These are phyloP conservation scores for Candida sojae DNA, from an alignment of 1,139 yeast species.

Conservation along the genomic window DNA sequence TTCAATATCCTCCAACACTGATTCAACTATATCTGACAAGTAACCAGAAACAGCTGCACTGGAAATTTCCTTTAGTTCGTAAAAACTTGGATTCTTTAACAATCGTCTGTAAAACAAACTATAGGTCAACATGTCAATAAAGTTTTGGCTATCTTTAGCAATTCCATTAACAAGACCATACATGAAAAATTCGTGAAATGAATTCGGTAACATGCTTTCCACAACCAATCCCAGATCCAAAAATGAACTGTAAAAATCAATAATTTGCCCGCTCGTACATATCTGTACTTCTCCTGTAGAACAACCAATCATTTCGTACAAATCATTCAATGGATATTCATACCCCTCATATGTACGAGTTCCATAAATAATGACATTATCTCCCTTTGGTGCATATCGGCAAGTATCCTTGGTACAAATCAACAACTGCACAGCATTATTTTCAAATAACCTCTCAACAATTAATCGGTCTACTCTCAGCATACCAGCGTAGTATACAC, in stretches of 20 bases:
- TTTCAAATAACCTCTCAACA: slow-evolving; percentile 54
- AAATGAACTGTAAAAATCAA: slow-evolving; percentile 70
- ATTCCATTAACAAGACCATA: slow-evolving; percentile 69
- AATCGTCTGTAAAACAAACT: slow-evolving; percentile 81
- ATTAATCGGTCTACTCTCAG: slow-evolving; percentile 49
- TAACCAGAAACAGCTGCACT: slow-evolving; percentile 75
- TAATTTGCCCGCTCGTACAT: slow-evolving; percentile 56
- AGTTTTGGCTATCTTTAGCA: slow-evolving; percentile 75
- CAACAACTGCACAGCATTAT: slow-evolving; percentile 52
- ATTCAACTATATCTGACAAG: slow-evolving; percentile 81
- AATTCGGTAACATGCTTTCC: slow-evolving; percentile 69
- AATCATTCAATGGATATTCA: slow-evolving; percentile 67
- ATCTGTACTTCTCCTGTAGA: slow-evolving; percentile 51
- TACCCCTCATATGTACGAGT: slow-evolving; percentile 74
- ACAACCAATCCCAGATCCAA: slow-evolving; percentile 76
- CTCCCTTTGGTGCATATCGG: slow-evolving; percentile 51
- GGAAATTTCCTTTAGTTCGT: slow-evolving; percentile 68
- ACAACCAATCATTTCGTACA: slow-evolving; percentile 76
- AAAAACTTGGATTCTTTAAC: slow-evolving; percentile 83
- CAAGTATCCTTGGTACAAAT: slow-evolving; percentile 62
- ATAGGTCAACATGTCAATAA: slow-evolving; percentile 88
- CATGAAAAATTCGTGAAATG: slow-evolving; percentile 65
- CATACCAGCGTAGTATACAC: slow-evolving; percentile 64
- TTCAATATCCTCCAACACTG: slow-evolving; percentile 63
- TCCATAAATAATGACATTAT: slow-evolving; percentile 63